These are phyloP conservation scores for Furcasterigmium furcatum DNA, from an alignment of 2,329 filamentous ascomycete species.

Conservation along the genomic window DNA sequence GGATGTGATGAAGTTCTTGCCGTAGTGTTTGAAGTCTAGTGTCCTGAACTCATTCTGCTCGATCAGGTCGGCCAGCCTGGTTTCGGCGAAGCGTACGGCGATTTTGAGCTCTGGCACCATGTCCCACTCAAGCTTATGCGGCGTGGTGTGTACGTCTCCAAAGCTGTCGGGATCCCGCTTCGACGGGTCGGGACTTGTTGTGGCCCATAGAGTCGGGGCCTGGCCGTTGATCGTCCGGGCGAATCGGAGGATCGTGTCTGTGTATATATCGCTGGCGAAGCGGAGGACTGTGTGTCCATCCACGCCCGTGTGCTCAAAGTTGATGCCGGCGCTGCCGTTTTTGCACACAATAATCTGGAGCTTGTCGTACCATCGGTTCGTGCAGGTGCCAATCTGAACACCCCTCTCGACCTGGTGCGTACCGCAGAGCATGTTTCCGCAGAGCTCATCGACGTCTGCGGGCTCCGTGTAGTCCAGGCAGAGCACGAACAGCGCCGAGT, in stretches of 20 bases:
- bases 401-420: constrained; percentile 89
- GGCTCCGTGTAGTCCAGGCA: constrained; percentile 94
- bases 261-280: constrained; percentile 95
- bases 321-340: constrained; percentile 97
- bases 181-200: constrained; percentile 83
- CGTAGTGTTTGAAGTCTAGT: constrained; percentile 83
- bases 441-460: constrained; percentile 75
- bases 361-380: constrained; percentile 99
- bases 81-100: constrained; percentile 92
- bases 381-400: constrained; percentile 95
- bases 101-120: constrained; percentile 90
- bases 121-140: constrained; percentile 96
- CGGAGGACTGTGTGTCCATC: constrained; percentile 95
- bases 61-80: constrained; percentile 87
- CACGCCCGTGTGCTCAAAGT: constrained; percentile 97
- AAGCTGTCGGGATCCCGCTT: constrained; percentile 91
- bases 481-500: constrained; percentile 87
- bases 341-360: constrained; percentile 98
- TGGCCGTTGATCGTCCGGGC: constrained; percentile 93
- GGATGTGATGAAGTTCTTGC: constrained; percentile 95
- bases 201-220: constrained; percentile 88
- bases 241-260: constrained; percentile 94
- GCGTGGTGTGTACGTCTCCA: constrained; percentile 88
- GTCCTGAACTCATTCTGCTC: constrained; percentile 96
- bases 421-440: constrained; percentile 97